Percentiles rank a stretch among this genome's conserved stretches.
phyloP scores from a whole-genome alignment of 2,329 filamentous ascomycete genomes.

The Trichoderma arundinaceum region DNA sequence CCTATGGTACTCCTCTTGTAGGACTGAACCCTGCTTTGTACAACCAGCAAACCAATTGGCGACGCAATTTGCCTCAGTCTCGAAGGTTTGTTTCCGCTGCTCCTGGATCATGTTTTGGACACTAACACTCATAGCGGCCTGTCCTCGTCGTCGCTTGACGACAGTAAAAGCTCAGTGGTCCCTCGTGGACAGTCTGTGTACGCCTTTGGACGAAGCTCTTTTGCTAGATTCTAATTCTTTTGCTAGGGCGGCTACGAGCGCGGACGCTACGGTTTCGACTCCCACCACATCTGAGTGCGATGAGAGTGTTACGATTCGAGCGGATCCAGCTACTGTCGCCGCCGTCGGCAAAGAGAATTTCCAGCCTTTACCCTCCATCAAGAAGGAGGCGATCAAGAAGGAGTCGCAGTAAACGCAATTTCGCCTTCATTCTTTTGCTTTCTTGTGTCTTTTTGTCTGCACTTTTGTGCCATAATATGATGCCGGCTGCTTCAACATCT shows the following conservation, averaged over 20 bases:
- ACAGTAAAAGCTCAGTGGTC: constrained; percentile 41
- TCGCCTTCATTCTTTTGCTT: constrained; percentile 1
- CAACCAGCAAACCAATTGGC: constrained; percentile 47
- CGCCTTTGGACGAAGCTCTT: constrained; percentile 38
- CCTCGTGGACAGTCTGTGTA: constrained; percentile 48
- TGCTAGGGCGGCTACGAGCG: constrained; percentile 46
- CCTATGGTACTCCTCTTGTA: constrained; percentile 67
- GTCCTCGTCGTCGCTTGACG: constrained; percentile 41
- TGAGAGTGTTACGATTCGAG: constrained; percentile 61
- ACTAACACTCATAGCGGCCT: constrained; percentile 36
- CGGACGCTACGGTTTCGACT: constrained; percentile 47
- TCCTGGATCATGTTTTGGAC: not conserved
- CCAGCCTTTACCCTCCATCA: constrained; percentile 55
- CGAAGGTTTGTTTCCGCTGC: constrained; percentile 41
- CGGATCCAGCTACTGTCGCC: constrained; percentile 54
- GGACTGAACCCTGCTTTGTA: constrained; percentile 54
- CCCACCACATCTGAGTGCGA: constrained; percentile 56
- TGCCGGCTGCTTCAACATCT: constrained; percentile 31
- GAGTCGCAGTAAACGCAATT: constrained; percentile 36
- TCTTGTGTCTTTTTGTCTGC: constrained; percentile 31
- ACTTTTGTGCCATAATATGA: constrained; percentile 31
- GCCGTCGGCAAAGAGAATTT: constrained; percentile 48
- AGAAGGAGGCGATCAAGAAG: constrained; percentile 47
- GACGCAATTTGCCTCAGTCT: constrained; percentile 41
- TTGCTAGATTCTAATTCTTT: constrained; percentile 44